Percentiles rank a stretch among this genome's conserved stretches.
phyloP scores from a whole-genome alignment of 1,139 yeast genomes.

The Taphrina communis region DNA sequence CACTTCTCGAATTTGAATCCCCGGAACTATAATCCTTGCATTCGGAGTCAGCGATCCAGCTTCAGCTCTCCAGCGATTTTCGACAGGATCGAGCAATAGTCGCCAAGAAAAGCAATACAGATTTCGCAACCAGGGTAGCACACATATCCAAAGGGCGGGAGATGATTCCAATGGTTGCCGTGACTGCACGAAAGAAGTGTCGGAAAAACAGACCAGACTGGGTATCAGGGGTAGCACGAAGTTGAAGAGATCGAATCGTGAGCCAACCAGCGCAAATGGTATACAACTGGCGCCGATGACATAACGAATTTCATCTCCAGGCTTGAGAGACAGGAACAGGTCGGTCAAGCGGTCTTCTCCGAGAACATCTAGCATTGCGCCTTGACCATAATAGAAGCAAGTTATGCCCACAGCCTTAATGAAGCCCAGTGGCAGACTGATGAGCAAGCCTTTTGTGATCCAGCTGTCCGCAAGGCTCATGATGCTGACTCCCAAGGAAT shows the following conservation, averaged over 20 bases:
- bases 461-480: slow-evolving; percentile 30
- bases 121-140: slow-evolving; percentile 33
- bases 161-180: slow-evolving; percentile 25
- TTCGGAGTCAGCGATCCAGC: slow-evolving; percentile 25
- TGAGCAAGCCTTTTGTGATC: slow-evolving; percentile 21
- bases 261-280: slow-evolving; percentile 36
- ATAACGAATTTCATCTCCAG: slow-evolving; percentile 26
- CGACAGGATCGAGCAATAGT: slow-evolving; percentile 21
- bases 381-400: slow-evolving; percentile 36
- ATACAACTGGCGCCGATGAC: slow-evolving; percentile 32
- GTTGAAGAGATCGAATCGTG: slow-evolving; percentile 35
- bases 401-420: slow-evolving; percentile 21
- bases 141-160: slow-evolving; percentile 39
- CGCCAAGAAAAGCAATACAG: slow-evolving; percentile 36
- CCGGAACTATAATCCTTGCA: slow-evolving; percentile 26
- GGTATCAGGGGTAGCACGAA: slow-evolving; percentile 39
- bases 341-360: slow-evolving; percentile 26
- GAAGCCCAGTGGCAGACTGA: slow-evolving; percentile 35
- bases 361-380: slow-evolving; percentile 40
- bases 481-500: slow-evolving; percentile 33
- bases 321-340: slow-evolving; percentile 23
- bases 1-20: slow-evolving; percentile 24
- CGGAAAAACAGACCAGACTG: slow-evolving; percentile 37
- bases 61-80: slow-evolving; percentile 31
- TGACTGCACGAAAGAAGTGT: slow-evolving; percentile 33